Conservation (phyloP, 1,284 basidiomycete species). For the Fistulina hepatica region DNA sequence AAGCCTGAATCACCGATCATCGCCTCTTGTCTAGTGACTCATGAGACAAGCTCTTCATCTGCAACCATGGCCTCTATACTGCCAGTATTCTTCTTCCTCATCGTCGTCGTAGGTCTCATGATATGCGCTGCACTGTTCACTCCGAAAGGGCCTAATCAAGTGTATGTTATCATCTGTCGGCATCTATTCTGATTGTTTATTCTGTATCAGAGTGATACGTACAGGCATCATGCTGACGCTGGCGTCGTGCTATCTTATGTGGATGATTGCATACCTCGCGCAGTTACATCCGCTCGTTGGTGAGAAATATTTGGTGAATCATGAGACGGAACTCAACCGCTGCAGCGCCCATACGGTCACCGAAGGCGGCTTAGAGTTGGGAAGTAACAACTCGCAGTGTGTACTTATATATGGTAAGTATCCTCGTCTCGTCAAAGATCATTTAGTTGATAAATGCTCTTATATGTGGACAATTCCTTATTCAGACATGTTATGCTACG, state of each 20-base stretch:
- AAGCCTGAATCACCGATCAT: too few relatives aligned
- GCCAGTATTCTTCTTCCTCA: conserved; percentile 43
- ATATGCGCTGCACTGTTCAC: conserved; percentile 54
- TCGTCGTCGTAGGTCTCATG: conserved; percentile 54
- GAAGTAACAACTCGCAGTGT: too few relatives aligned
- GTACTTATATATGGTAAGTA: too few relatives aligned
- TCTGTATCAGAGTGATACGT: conserved; percentile 57
- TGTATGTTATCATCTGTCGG: conserved; percentile 40
- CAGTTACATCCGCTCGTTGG: conserved; percentile 85
- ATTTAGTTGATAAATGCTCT: too few relatives aligned
- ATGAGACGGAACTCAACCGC: too few relatives aligned
- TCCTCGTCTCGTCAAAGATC: too few relatives aligned
- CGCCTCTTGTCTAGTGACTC: too few relatives aligned
- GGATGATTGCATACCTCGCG: conserved; percentile 88
- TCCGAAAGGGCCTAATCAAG: conserved; percentile 81
- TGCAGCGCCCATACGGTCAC: too few relatives aligned
- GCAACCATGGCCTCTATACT: conserved; percentile 40
- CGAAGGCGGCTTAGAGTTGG: too few relatives aligned
- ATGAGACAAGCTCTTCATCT: conserved; percentile 1
- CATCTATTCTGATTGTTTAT: conserved; percentile 5
- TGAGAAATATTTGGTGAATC: too few relatives aligned
- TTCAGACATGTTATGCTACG: too few relatives aligned
- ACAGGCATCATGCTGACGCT: conserved; percentile 69
- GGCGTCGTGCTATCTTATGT: conserved; percentile 83
- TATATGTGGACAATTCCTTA: too few relatives aligned